Base-by-base conservation (phyloP, 1,284 basidiomycete species). In the Phaffia rhodozyma region DNA sequence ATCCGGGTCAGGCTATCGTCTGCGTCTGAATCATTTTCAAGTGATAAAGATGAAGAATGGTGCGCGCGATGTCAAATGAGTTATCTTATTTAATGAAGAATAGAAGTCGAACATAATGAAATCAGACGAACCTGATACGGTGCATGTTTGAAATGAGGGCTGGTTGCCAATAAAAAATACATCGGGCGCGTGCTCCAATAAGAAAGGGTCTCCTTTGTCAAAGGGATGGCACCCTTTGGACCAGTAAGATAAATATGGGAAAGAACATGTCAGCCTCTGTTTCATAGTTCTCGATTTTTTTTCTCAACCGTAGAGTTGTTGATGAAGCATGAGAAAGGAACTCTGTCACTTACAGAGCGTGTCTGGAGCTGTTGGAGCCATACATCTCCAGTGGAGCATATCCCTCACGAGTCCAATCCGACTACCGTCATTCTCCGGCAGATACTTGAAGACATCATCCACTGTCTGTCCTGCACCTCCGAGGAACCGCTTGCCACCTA, bases 361-460 rank as follows among this genome's bases (percentile, higher is more conserved):
- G 75, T 99, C 96, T 18, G 96, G 96, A 18, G 94, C 92, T 1
- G 94, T 98, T 0, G 96, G 96, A 13, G 96, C 94, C 70, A 97
- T 83, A 76, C 98, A 96, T 67, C 91, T 81, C 96, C 93, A 98
- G 71, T 82, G 83, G 16, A 99, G 79, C 20, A 91, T 93, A 57
- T 86, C 80, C 68, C 84, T 80, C 3, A 90, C 84, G 30, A 77
- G 66, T 50, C 49, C 57, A 5, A 61, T 21, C 52, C 64, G 56
- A 23, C 29, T 29, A 32, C 21, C 38, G 30, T 85, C 84, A 62
- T 82, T 69, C 32, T 67, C 63, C 5, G 70, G 69, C 20, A 93
- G 78, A 76, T 99, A 98, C 75, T 91, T 94, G 81, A 85, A 91
- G 76, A 97, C 86, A 72, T 99, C 96, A 73, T 97, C 87, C 32